Evolutionary conservation across 2,329 filamentous ascomycete species (phyloP), one percentile per base, ranked within the genome.

Genomic region (Mariannaea sp.): DNA sequence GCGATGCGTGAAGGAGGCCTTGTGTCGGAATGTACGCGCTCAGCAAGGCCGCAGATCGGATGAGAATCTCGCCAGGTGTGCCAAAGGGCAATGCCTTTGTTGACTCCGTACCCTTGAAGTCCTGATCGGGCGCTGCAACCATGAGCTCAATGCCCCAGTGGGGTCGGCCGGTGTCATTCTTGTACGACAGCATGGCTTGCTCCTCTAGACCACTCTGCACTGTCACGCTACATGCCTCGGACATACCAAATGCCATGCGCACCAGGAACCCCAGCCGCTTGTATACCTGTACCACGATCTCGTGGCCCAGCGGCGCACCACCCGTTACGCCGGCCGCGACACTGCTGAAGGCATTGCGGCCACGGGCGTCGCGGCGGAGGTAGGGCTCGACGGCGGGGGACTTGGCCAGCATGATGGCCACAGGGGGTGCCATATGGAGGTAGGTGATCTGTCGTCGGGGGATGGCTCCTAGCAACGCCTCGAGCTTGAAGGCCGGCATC

Each of bases 231-330:
- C 87, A 89, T 3, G 77, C 79, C 70, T 91, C 88, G 10, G 87
- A 90, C 81, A 91, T 87, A 1, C 89, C 89, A 78, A 87, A 91
- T 1, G 87, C 88, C 65, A 90, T 82, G 66, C 73, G 59, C 8
- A 75, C 58, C 2, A 69, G 62, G 61, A 78, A 72, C 67, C 83
- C 87, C 20, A 85, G 70, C 20, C 75, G 75, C 64, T 86, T 80
- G 66, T 86, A 85, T 12, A 86, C 80, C 60, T 87, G 82, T 27
- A 75, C 75, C 38, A 79, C 78, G 10, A 83, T 75, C 59, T 85
- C 79, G 36, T 75, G 74, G 1, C 77, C 76, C 3, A 86, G 68
- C 0, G 87, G 87, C 3, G 88, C 88, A 3, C 87, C 87, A 32
- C 88, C 88, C 41, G 77, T 82, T 0, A 76, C 74, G 1, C 85